Evolutionary conservation across 129 eudicot genomes (phyloP), one percentile per base, ranked within the genome.

Genomic region (Centaurea solstitialis): DNA sequence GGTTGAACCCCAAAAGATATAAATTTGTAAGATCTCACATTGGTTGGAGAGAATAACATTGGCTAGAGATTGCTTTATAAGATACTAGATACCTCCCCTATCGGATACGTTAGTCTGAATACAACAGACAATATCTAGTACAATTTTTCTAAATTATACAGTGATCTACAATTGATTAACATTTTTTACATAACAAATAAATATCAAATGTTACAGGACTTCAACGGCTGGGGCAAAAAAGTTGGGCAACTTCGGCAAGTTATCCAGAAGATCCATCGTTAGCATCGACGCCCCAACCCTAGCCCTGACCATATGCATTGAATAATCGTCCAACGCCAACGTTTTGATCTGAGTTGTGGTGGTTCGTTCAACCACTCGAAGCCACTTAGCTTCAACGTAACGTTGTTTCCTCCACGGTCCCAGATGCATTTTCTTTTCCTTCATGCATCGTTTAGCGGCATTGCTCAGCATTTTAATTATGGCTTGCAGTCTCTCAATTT

Each of bases 331-430:
- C 57, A 83, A 70, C 45, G 76, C 65, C 81, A 84, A 77, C 0
- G 82, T 86, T 7, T 57, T 57, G 10, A 76, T 24, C 38, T 73
- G 7, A 17, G 86, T 24, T 74, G 65, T 64, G 6, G 82, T 83
- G 3, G 80, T 20, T 22, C 95, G 86, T 77, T 89, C 91, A 5
- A 83, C 78, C 13, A 90, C 85, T 65, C 86, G 83, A 47, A 94
- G 83, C 98, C 98, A 94, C 86, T 94, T 94, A 5, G 98, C 97
- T 76, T 94, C 92, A 85, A 94, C 87, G 87, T 94, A 94, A 1
- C 88, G 83, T 15, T 82, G 91, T 72, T 92, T 94, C 77, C 98
- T 86, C 98, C 98, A 94, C 1, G 98, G 98, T 0, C 87, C 97
- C 89, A 94, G 45, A 87, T 94, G 98, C 97, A 94, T 92, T 57